Percentiles rank a stretch among this genome's conserved stretches.
phyloP scores from a whole-genome alignment of 306 rosid genomes.

The Pterocarpus santalinus region DNA sequence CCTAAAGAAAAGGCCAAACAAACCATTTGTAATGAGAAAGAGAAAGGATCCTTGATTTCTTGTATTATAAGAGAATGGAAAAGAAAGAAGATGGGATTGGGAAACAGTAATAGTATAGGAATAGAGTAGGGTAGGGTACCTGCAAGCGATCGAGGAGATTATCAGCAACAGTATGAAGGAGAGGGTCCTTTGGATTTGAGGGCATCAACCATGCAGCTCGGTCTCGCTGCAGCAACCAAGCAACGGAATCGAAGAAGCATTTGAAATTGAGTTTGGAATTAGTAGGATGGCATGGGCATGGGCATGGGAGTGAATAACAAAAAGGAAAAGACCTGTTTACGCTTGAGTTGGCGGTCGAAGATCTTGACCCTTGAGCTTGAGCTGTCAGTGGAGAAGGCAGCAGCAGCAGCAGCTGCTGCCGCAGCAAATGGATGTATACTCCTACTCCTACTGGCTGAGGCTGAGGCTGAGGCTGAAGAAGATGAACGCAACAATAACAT shows the following conservation, averaged over 20 bases:
- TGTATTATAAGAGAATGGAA: neutral
- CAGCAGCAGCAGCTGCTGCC: neutral
- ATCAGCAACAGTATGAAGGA: constrained; percentile 74
- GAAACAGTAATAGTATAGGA: too few species aligned
- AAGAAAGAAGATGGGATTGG: neutral
- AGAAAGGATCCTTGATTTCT: too few species aligned
- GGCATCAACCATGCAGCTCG: constrained; percentile 95
- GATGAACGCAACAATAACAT: too few species aligned
- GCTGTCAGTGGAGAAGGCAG: constrained; percentile 52
- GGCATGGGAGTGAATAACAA: neutral
- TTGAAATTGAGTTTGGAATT: neutral
- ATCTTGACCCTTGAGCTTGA: constrained; percentile 60
- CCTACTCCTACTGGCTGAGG: neutral
- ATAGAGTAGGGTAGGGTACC: constrained; percentile 48
- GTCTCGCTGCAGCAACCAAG: constrained; percentile 65
- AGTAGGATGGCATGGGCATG: too few species aligned
- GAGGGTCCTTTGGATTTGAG: constrained; percentile 65
- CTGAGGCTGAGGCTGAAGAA: too few species aligned
- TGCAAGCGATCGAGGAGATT: constrained; percentile 86
- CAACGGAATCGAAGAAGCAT: neutral
- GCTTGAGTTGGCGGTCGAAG: constrained; percentile 85
- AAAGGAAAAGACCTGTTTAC: constrained; percentile 61
- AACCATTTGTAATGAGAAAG: neutral
- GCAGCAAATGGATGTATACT: neutral
- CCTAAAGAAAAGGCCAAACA: constrained; percentile 52